Base-by-base conservation (phyloP, 345 rosid genomes). In the Eucalyptus paniculata region DNA sequence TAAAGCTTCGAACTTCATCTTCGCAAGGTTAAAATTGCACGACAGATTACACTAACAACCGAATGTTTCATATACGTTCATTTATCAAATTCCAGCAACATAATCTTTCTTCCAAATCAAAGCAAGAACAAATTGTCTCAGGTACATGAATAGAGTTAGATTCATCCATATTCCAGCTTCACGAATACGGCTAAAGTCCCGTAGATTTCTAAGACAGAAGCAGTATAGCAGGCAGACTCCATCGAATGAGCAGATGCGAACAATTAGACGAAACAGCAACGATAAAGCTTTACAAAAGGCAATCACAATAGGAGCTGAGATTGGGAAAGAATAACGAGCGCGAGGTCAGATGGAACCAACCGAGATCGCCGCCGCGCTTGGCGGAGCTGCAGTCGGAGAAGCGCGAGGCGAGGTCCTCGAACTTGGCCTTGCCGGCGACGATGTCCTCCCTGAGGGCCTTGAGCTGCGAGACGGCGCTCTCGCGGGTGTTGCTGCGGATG, bases 351-450 rank as follows among this genome's bases (percentile, higher is more conserved):
- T 17, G 45, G 54, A 86, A 91, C 95, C 88, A 58, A 97, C 99
- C 99, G 8, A 97, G 97, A 93, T 97, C 99, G 30, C 98, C 99
- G 89, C 99, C 99, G 86, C 99, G 99, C 89, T 96, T 97, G 54
- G 99, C 99, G 32, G 99, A 97, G 96, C 97, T 95, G 94, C 99
- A 97, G 50, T 97, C 99, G 82, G 99, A 97, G 92, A 91, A 49
- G 28, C 98, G 96, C 88, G 96, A 91, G 8, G 99, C 99, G 26
- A 95, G 90, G 28, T 97, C 98, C 45, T 92, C 96, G 87, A 97
- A 97, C 89, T 97, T 97, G 67, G 94, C 94, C 88, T 96, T 94
- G 32, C 98, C 98, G 40, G 97, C 92, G 88, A 94, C 87, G 91
- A 96, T 94, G 89, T 98, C 99, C 24, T 95, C 98, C 13, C 96